Conservation (phyloP, 2,329 filamentous ascomycete species). For the Shiraia sp. region DNA sequence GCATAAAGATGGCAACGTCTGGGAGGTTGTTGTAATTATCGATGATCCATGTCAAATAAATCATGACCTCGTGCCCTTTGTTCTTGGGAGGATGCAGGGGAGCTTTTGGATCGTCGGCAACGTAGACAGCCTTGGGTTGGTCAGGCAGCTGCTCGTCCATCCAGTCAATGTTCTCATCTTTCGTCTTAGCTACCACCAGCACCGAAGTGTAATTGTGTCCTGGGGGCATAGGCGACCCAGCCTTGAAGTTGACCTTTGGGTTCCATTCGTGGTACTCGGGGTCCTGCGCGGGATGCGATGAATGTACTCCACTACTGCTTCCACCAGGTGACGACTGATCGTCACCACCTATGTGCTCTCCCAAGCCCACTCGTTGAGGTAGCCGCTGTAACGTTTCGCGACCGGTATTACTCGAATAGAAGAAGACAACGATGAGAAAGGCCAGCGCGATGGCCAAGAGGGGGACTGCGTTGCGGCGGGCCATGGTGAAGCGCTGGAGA, state of each 20-base stretch:
- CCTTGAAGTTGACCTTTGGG: constrained; percentile 37
- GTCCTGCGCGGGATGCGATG: constrained; percentile 18
- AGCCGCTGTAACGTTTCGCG: constrained; percentile 43
- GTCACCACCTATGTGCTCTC: constrained; percentile 36
- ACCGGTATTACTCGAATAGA: constrained; percentile 41
- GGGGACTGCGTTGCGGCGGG: constrained; percentile 33
- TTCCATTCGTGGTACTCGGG: constrained; percentile 45
- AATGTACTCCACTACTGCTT: constrained; percentile 6
- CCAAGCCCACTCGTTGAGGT: constrained; percentile 47
- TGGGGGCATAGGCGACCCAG: constrained; percentile 42
- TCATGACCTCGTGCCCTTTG: constrained; percentile 66
- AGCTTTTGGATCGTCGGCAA: constrained; percentile 55
- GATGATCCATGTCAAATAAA: constrained; percentile 65
- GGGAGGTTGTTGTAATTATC: constrained; percentile 64
- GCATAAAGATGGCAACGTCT: constrained; percentile 64
- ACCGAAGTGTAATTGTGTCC: constrained; percentile 58
- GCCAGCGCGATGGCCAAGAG: constrained; percentile 34
- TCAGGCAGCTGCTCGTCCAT: constrained; percentile 57
- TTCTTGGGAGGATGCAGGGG: constrained; percentile 57
- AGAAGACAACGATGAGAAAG: constrained; percentile 44
- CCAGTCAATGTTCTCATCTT: constrained; percentile 58
- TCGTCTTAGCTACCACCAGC: constrained; percentile 59
- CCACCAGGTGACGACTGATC: constrained; percentile 13
- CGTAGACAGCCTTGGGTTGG: constrained; percentile 54
- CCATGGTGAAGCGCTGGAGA: constrained; percentile 21